A percentile compares a stretch with the other conserved stretches of the same genome.
Conservation (phyloP, 1,284 basidiomycete genomes). For the Apiotrichum laibachii region DNA sequence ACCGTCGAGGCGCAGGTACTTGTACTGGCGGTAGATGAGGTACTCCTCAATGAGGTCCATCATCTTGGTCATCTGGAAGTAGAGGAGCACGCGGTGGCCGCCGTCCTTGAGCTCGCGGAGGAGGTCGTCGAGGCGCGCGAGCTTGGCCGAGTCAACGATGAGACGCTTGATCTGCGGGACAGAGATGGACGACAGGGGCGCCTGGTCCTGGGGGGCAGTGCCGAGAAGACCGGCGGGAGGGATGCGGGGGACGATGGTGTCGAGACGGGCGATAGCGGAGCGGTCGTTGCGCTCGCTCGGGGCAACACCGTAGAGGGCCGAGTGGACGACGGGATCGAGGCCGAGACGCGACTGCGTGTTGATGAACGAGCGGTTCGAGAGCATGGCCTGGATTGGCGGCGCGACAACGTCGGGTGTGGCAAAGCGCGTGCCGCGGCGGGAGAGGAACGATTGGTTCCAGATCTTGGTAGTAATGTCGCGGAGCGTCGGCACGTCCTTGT, state of each 20-base stretch:
- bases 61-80: slow-evolving; percentile 99
- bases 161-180: slow-evolving; percentile 94
- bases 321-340: slow-evolving; percentile 61
- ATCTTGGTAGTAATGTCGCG: slow-evolving; percentile 61
- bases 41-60: slow-evolving; percentile 99
- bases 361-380: slow-evolving; percentile 73
- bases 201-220: slow-evolving; percentile 67
- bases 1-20: slow-evolving; percentile 93
- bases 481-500: slow-evolving; percentile 27
- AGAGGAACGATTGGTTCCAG: slow-evolving; percentile 75
- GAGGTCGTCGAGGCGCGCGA: slow-evolving; percentile 83
- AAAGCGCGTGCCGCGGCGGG: slow-evolving; percentile 73
- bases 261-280: slow-evolving; percentile 58
- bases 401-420: slow-evolving; percentile 79
- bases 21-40: slow-evolving; percentile 95
- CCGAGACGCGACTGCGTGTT: slow-evolving; percentile 63
- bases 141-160: slow-evolving; percentile 94
- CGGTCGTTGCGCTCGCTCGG: slow-evolving; percentile 64
- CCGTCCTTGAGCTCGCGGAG: slow-evolving; percentile 89
- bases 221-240: slow-evolving; percentile 67
- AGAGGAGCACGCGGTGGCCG: slow-evolving; percentile 92
- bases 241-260: slow-evolving; percentile 61
- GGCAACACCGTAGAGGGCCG: slow-evolving; percentile 83
- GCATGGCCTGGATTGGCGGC: slow-evolving; percentile 72
- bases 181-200: slow-evolving; percentile 81